Conservation (phyloP, 495 filamentous ascomycete genomes). For the Aspergillus heteromorphus region DNA sequence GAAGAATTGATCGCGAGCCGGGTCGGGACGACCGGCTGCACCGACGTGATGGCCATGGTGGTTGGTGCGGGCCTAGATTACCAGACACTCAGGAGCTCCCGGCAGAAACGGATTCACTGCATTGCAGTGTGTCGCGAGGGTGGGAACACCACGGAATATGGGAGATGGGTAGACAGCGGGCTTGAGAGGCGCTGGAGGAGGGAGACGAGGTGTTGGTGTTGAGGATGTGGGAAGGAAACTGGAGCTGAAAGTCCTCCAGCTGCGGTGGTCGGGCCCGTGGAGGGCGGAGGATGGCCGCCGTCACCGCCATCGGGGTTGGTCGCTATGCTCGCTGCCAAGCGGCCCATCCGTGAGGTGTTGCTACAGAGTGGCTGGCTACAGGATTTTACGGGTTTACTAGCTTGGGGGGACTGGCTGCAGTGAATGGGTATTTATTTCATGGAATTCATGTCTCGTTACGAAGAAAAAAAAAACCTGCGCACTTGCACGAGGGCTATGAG, state of each 20-base stretch:
- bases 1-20: conserved; percentile 26
- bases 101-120: conserved; percentile 22
- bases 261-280: conserved; percentile 10
- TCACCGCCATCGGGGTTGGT: conserved; percentile 15
- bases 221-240: not conserved
- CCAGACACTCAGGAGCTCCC: conserved; percentile 27
- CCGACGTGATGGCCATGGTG: conserved; percentile 48
- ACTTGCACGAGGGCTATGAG: no score
- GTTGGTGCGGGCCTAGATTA: conserved; percentile 19
- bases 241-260: conserved; percentile 9
- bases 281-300: no score
- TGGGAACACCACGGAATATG: not conserved
- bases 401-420: not conserved
- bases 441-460: not conserved
- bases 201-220: not conserved
- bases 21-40: conserved; percentile 35
- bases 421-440: not conserved
- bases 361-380: no score
- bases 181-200: not conserved
- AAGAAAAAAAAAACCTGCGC: not conserved
- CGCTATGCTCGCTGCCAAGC: no score
- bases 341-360: no score
- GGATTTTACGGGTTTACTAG: not conserved
- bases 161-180: not conserved
- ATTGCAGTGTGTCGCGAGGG: conserved; percentile 24